Evolutionary conservation across 139 green algal genomes (phyloP).

Genomic region (Chloropicon primus): DNA sequence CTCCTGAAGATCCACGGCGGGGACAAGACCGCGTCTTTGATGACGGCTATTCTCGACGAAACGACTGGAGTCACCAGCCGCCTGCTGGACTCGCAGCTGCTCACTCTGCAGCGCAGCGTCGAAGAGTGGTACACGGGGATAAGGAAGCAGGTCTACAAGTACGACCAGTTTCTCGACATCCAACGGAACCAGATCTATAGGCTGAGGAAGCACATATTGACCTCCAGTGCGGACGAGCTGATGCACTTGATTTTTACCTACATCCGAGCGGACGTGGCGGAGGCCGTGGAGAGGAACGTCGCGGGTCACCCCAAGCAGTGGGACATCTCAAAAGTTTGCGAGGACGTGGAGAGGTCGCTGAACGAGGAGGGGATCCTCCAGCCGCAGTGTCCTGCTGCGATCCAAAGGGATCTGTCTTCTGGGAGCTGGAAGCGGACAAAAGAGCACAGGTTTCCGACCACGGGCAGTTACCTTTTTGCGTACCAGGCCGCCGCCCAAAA

Average conservation of each 20-base stretch:
- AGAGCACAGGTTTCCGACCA: background rate
- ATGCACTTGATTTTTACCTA: background rate
- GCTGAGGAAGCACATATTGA: conserved; percentile 3
- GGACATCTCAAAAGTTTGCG: background rate
- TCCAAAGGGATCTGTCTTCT: background rate
- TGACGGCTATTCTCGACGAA: conserved; percentile 2
- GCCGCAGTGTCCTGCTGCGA: background rate
- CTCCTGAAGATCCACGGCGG: conserved; percentile 1
- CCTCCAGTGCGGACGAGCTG: background rate
- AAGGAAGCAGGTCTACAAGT: conserved; percentile 18
- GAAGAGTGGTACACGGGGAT: conserved; percentile 7
- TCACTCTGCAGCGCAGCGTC: conserved; percentile 5
- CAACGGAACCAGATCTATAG: conserved; percentile 10
- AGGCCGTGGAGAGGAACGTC: background rate
- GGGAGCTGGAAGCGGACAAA: background rate
- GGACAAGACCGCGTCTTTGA: conserved; percentile 5
- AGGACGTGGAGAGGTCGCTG: background rate
- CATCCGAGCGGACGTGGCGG: background rate
- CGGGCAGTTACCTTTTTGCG: background rate
- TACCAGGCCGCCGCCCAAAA: background rate
- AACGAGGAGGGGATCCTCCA: background rate
- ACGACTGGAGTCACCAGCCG: background rate
- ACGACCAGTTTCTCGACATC: conserved; percentile 14
- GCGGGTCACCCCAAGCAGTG: background rate
- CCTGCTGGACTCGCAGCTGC: background rate